Percentiles rank a stretch among this genome's conserved stretches.
Conservation (phyloP, 1,139 yeast genomes). For the Zygosaccharomyces pseudobailii region DNA sequence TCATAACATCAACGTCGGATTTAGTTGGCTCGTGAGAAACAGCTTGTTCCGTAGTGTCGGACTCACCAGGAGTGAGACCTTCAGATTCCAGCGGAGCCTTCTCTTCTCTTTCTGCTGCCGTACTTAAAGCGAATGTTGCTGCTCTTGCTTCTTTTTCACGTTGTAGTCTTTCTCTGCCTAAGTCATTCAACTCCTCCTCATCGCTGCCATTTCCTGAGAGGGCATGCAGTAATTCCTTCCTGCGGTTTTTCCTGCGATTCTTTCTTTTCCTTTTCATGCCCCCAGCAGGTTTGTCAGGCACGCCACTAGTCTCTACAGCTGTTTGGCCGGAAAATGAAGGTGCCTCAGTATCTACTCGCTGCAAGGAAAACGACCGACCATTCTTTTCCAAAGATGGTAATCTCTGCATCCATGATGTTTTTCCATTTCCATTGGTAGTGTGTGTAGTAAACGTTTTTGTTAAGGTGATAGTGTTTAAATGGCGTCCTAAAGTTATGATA, state of each 20-base stretch:
- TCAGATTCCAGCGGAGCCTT: slow-evolving; percentile 19
- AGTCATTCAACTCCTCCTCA: slow-evolving; percentile 32
- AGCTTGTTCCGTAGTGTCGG: slow-evolving; percentile 10
- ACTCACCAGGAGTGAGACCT: slow-evolving; percentile 12
- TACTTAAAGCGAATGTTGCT: slow-evolving; percentile 38
- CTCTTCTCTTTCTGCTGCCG: slow-evolving; percentile 23
- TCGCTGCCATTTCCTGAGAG: slow-evolving; percentile 22
- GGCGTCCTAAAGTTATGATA: slow-evolving; percentile 80
- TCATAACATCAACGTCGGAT: slow-evolving; percentile 11
- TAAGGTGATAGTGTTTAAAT: slow-evolving; percentile 86
- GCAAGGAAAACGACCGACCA: slow-evolving; percentile 74
- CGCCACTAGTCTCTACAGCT: slow-evolving; percentile 59
- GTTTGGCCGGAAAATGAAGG: slow-evolving; percentile 27
- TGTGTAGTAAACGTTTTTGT: slow-evolving; percentile 82
- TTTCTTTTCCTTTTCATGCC: slow-evolving; percentile 56
- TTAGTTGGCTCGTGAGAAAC: slow-evolving; percentile 14
- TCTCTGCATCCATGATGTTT: slow-evolving; percentile 76
- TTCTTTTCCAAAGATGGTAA: slow-evolving; percentile 71
- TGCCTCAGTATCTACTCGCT: slow-evolving; percentile 67
- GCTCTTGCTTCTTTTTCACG: slow-evolving; percentile 40
- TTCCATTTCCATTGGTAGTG: slow-evolving; percentile 58
- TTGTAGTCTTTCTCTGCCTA: slow-evolving; percentile 33
- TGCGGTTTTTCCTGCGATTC: slow-evolving; percentile 38
- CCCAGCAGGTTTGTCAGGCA: slow-evolving; percentile 74
- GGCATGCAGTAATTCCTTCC: slow-evolving; percentile 31